A percentile compares a stretch with the other conserved stretches of the same genome.
phyloP scores from a whole-genome alignment of 495 filamentous ascomycete genomes.

The Chaetomium fimeti region DNA sequence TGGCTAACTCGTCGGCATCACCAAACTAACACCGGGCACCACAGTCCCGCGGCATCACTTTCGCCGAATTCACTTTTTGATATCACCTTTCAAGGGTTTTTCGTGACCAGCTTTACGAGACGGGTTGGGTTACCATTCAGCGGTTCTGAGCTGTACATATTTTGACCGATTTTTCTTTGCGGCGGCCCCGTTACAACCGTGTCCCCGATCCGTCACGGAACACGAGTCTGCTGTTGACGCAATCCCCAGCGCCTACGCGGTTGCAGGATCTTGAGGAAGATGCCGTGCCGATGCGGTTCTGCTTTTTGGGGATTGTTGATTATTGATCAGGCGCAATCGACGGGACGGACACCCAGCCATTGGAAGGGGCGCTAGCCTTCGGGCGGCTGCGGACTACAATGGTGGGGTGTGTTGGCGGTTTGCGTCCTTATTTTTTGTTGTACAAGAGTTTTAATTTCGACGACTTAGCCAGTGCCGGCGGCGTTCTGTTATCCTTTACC shows the following conservation, averaged over 20 bases:
- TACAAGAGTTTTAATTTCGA: constrained; percentile 15
- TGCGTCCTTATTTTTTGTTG: constrained; percentile 7
- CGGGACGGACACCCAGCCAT: background rate
- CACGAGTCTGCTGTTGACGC: background rate
- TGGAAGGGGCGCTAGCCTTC: background rate
- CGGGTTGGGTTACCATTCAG: background rate
- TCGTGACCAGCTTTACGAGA: background rate
- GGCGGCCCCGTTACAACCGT: background rate
- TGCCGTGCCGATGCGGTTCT: background rate
- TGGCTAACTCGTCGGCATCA: too few relatives aligned
- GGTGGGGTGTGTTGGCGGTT: background rate
- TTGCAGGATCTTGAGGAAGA: background rate
- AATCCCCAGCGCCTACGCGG: too few relatives aligned
- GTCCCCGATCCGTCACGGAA: background rate
- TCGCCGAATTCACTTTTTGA: background rate
- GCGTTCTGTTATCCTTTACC: background rate
- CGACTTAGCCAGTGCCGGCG: background rate
- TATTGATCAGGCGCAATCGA: background rate
- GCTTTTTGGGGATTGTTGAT: background rate
- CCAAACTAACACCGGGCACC: background rate
- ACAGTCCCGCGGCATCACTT: background rate
- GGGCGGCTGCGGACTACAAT: background rate
- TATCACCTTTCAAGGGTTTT: background rate
- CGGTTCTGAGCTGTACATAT: constrained; percentile 20
- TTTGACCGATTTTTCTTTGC: constrained; percentile 5